Evolutionary conservation across 352 stramenopile species (phyloP).

Genomic region (Phytophthora megakarya): DNA sequence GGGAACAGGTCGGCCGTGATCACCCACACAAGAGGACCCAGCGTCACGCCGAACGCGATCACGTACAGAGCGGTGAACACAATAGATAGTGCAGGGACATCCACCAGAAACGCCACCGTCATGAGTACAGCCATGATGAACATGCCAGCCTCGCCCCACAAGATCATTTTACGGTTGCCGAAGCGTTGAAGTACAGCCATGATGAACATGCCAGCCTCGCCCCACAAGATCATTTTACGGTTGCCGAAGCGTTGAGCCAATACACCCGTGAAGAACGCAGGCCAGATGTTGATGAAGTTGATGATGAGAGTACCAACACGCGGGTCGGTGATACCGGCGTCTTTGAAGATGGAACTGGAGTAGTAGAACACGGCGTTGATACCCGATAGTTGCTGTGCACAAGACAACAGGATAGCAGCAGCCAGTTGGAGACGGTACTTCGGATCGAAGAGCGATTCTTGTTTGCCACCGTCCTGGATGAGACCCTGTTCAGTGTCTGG

Average conservation of each 20-base stretch:
- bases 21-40: slow-evolving; percentile 24
- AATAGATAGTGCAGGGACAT: slow-evolving; percentile 29
- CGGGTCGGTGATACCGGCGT: slow-evolving; percentile 18
- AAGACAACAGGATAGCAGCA: slow-evolving; percentile 39
- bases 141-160: slow-evolving; percentile 40
- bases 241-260: slow-evolving; percentile 47
- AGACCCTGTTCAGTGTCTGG: slow-evolving; percentile 23
- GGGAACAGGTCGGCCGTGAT: slow-evolving; percentile 28
- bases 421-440: slow-evolving; percentile 43
- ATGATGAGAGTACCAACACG: slow-evolving; percentile 20
- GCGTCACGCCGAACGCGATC: slow-evolving; percentile 19
- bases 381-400: slow-evolving; percentile 52
- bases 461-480: slow-evolving; percentile 17
- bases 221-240: slow-evolving; percentile 52
- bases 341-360: slow-evolving; percentile 17
- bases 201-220: slow-evolving; percentile 34
- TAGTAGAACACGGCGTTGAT: slow-evolving; percentile 46
- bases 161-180: slow-evolving; percentile 49
- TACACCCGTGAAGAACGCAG: slow-evolving; percentile 24
- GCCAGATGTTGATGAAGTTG: slow-evolving; percentile 27
- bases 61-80: slow-evolving; percentile 30
- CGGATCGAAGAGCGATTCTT: slow-evolving; percentile 29
- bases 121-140: slow-evolving; percentile 30
- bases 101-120: slow-evolving; percentile 31
- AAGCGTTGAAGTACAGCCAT: slow-evolving; percentile 41